phyloP scores from a whole-genome alignment of 2,329 filamentous ascomycete genomes.

The Plenodomus biglobosus region DNA sequence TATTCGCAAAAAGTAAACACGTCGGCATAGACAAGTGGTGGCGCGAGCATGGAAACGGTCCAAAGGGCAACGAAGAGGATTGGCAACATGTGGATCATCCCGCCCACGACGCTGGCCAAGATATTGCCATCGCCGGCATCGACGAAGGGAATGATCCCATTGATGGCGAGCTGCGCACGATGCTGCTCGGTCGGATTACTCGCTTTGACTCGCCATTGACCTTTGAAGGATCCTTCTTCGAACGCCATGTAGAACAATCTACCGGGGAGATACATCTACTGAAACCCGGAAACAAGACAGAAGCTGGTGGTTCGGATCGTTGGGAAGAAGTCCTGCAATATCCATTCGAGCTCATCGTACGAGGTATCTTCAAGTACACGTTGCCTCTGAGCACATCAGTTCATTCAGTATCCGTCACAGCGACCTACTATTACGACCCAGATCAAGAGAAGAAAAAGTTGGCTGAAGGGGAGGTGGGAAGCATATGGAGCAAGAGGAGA shows the following conservation, averaged over 20 bases:
- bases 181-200: constrained; percentile 87
- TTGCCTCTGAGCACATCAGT: constrained; percentile 60
- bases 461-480: constrained; percentile 9
- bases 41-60: constrained; percentile 40
- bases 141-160: constrained; percentile 65
- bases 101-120: background rate
- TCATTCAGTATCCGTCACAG: constrained; percentile 54
- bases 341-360: constrained; percentile 89
- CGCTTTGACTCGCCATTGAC: constrained; percentile 83
- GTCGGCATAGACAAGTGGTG: constrained; percentile 63
- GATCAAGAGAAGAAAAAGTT: constrained; percentile 40
- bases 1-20: constrained; percentile 92
- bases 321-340: constrained; percentile 92
- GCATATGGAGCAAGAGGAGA: constrained; percentile 10
- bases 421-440: constrained; percentile 41
- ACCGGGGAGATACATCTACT: constrained; percentile 80
- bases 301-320: constrained; percentile 74
- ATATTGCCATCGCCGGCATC: constrained; percentile 19
- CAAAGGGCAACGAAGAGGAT: constrained; percentile 26
- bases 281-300: constrained; percentile 85
- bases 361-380: constrained; percentile 85
- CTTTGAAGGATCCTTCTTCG: constrained; percentile 88
- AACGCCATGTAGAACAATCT: constrained; percentile 69
- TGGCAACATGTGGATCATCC: constrained; percentile 26
- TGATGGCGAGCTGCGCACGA: constrained; percentile 69